Evolutionary conservation across 768 basidiomycete species (phyloP).

Genomic region (Amanita pseudoporphyria): DNA sequence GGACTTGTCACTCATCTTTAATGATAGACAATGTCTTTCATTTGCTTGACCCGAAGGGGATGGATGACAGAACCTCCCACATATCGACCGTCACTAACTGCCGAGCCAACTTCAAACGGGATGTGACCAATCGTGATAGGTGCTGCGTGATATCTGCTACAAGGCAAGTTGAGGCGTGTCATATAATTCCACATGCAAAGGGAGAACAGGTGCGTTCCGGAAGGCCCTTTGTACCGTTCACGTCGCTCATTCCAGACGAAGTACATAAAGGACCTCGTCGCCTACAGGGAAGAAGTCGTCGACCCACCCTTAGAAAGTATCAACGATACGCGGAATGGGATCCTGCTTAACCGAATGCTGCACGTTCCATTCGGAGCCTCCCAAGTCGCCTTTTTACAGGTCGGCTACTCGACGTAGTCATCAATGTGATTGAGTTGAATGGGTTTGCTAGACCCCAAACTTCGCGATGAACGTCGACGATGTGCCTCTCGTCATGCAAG

Average conservation of each 20-base stretch:
- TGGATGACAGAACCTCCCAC: conserved; percentile 10
- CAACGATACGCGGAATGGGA: conserved; percentile 14
- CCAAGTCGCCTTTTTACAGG: conserved; percentile 15
- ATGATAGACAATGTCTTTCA: conserved; percentile 10
- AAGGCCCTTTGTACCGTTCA: not conserved
- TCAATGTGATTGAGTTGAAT: conserved; percentile 9
- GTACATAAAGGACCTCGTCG: conserved; percentile 12
- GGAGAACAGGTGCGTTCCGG: conserved; percentile 11
- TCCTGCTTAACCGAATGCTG: not conserved
- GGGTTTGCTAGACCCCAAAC: conserved; percentile 14
- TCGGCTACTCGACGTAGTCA: conserved; percentile 9
- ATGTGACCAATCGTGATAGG: conserved; percentile 10
- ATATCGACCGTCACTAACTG: not conserved
- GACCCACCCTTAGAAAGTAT: conserved; percentile 14
- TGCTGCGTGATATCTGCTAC: conserved; percentile 12
- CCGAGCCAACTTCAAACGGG: conserved; percentile 10
- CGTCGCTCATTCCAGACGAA: conserved; percentile 3
- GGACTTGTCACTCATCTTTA: conserved; percentile 7
- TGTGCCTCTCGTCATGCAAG: conserved; percentile 13
- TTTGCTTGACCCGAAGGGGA: conserved; percentile 14
- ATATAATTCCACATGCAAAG: conserved; percentile 15
- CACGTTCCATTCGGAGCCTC: conserved; percentile 12
- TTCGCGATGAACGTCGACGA: conserved; percentile 13
- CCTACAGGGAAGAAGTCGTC: conserved; percentile 12
- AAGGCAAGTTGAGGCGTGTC: conserved; percentile 9